These are phyloP conservation scores for Striga asiatica DNA, from an alignment of 257 asterid species.

Conservation along the genomic window DNA sequence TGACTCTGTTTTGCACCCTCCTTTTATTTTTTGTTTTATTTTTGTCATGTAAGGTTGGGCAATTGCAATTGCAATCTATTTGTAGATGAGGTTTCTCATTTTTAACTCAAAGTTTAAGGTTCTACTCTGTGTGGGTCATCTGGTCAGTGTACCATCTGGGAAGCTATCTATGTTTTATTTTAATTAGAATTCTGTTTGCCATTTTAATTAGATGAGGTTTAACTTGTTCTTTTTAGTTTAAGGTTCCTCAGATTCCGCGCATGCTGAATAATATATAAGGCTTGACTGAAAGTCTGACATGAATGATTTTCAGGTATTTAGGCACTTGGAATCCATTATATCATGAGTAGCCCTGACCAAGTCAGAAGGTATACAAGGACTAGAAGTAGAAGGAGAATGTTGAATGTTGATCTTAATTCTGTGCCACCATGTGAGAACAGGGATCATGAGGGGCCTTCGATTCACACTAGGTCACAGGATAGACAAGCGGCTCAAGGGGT, in stretches of 20 bases:
- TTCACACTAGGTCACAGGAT: slow-evolving; percentile 18
- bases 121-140: too few relatives aligned
- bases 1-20: not conserved
- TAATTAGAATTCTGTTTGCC: not conserved
- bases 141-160: too few relatives aligned
- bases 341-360: slow-evolving; percentile 29
- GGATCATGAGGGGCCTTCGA: slow-evolving; percentile 24
- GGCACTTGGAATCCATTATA: slow-evolving; percentile 8
- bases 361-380: slow-evolving; percentile 26
- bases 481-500: slow-evolving; percentile 21
- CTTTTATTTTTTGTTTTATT: too few relatives aligned
- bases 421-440: slow-evolving; percentile 28
- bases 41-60: not conserved
- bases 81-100: not conserved
- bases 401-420: slow-evolving; percentile 44
- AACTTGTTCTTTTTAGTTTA: not conserved
- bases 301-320: slow-evolving; percentile 16
- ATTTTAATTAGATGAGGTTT: not conserved
- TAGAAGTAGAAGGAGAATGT: slow-evolving; percentile 21
- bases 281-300: not conserved
- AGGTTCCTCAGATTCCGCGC: not conserved
- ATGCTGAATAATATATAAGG: not conserved
- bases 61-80: not conserved
- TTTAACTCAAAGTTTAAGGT: not conserved
- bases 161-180: too few relatives aligned